A percentile compares a stretch with the other conserved stretches of the same genome.
Conservation (phyloP, 164 flowering plant genomes). For the Berberis vulgaris region DNA sequence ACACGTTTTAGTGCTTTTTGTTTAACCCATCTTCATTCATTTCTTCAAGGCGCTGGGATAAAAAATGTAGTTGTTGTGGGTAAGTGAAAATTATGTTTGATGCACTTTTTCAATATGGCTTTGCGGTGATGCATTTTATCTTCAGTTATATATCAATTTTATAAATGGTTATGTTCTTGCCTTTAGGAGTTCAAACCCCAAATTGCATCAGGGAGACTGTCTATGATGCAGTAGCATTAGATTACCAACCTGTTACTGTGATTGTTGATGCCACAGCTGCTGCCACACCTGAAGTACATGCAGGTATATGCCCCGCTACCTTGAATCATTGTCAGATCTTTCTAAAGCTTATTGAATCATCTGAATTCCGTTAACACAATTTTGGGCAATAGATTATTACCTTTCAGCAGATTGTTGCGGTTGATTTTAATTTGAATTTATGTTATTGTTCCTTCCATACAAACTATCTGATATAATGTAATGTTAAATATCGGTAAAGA, state of each 20-base stretch:
- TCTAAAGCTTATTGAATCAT: not conserved
- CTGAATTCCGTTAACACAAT: too few relatives aligned
- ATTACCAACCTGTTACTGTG: slow-evolving; percentile 65
- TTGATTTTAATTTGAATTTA: too few relatives aligned
- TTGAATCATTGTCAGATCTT: not conserved
- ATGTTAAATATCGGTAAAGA: too few relatives aligned
- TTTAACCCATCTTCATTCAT: slow-evolving; percentile 72
- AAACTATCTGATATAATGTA: too few relatives aligned
- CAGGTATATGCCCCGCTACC: slow-evolving; percentile 31
- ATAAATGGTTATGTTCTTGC: not conserved
- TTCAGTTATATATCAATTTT: not conserved
- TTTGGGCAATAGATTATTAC: too few relatives aligned
- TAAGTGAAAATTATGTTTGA: slow-evolving; percentile 16
- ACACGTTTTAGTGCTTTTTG: slow-evolving; percentile 94
- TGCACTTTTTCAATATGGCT: not conserved
- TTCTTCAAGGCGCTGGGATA: slow-evolving; percentile 54
- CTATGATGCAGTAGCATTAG: slow-evolving; percentile 87
- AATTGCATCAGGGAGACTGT: slow-evolving; percentile 94
- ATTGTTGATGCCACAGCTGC: slow-evolving; percentile 94
- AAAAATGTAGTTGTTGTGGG: slow-evolving; percentile 53
- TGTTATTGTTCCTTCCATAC: too few relatives aligned
- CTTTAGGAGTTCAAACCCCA: slow-evolving; percentile 91
- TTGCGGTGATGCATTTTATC: not conserved
- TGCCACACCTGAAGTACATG: slow-evolving; percentile 71
- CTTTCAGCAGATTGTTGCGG: too few relatives aligned